These are phyloP conservation scores for Skeletonema costatum DNA, from an alignment of 108 stramenopile genomes.

Conservation along the genomic window DNA sequence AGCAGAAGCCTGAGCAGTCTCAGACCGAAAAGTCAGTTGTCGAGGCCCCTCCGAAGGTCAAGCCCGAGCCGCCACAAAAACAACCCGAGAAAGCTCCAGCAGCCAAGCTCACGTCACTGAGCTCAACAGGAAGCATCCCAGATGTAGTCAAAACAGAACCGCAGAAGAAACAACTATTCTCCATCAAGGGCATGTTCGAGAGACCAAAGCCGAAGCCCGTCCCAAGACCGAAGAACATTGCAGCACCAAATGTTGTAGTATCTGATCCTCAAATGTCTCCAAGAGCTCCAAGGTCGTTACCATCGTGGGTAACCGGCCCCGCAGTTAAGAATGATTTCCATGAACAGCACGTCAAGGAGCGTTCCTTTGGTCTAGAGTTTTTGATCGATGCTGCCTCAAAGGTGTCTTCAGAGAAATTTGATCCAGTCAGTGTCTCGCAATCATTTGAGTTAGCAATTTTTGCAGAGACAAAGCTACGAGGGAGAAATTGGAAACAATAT, in stretches of 20 bases:
- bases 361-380: slow-evolving; percentile 45
- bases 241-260: neutral
- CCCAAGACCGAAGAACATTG: slow-evolving; percentile 18
- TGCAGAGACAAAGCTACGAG: slow-evolving; percentile 45
- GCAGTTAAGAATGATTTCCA: slow-evolving; percentile 44
- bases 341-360: slow-evolving; percentile 37
- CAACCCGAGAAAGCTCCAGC: neutral
- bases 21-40: neutral
- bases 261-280: slow-evolving; percentile 24
- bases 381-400: slow-evolving; percentile 37
- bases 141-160: slow-evolving; percentile 13
- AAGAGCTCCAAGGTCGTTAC: slow-evolving; percentile 37
- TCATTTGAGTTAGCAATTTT: slow-evolving; percentile 46
- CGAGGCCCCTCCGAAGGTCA: slow-evolving; percentile 8
- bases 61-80: slow-evolving; percentile 24
- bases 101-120: neutral
- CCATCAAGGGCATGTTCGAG: slow-evolving; percentile 54
- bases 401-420: slow-evolving; percentile 28
- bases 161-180: slow-evolving; percentile 35
- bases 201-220: slow-evolving; percentile 39
- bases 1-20: slow-evolving; percentile 20
- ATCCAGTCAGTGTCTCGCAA: slow-evolving; percentile 43
- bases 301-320: slow-evolving; percentile 47
- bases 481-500: slow-evolving; percentile 49
- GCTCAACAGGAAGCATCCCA: neutral